Base-by-base conservation (phyloP, 805 yeast species). In the Maudiozyma turicensis region DNA sequence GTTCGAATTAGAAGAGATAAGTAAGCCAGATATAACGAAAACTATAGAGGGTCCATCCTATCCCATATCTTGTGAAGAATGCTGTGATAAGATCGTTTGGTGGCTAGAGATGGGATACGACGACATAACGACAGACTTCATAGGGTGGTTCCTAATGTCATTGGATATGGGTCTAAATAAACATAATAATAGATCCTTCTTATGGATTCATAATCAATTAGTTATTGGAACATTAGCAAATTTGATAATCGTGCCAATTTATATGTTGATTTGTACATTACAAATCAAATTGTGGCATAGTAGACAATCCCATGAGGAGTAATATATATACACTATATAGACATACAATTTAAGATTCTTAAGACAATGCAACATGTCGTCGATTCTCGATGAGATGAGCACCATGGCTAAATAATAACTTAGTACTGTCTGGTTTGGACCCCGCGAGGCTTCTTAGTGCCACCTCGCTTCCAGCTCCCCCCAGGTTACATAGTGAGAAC, bases 11-110 rank as follows among this genome's bases (percentile, higher is more conserved):
- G 99, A 93, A 65, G 84, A 90, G 61, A 66, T 68, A 49, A 84
- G 95, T 2, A 93, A 93, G 63, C 98, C 99, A 0, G 76, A 73
- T 8, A 86, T 93, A 49, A 89, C 97, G 1, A 78, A 73, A 54
- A 67, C 67, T 33, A 87, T 93, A 34, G 99, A 93, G 65, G 99
- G 98, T 1, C 74, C 95, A 1, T 84, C 95, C 5, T 64, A 59
- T 5, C 80, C 96, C 0, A 82, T 87, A 8, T 58, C 81, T 1
- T 82, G 85, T 8, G 81, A 76, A 14, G 71, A 71, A 43, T 88
- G 95, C 59, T 83, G 91, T 8, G 70, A 72, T 15, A 71, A 75
- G 8, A 74, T 93, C 1, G 57, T 87, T 13, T 66, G 68, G 48
- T 69, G 75, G 53, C 68, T 93, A 32, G 72, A 73, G 30, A 62